Percentiles rank a stretch among this genome's conserved stretches.
Conservation (phyloP, 1,284 basidiomycete genomes). For the Cryptococcus sp. region DNA sequence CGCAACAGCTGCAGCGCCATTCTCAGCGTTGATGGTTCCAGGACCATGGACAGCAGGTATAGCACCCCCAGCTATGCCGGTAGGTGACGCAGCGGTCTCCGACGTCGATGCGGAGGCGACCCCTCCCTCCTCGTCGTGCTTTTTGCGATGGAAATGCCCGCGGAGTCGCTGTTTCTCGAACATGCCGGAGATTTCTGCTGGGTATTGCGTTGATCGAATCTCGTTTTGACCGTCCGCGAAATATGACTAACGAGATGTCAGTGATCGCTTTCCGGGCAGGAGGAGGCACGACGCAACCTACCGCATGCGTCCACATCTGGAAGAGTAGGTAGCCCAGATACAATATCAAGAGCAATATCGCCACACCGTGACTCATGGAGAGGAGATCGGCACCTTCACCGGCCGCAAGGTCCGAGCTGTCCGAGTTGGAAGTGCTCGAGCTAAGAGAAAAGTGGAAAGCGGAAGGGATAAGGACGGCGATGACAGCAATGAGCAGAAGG, state of each 20-base stretch:
- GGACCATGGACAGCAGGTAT: slow-evolving; percentile 15
- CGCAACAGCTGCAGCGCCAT: slow-evolving; percentile 3
- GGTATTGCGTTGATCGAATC: slow-evolving; percentile 43
- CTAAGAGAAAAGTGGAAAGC: slow-evolving; percentile 56
- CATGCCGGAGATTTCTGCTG: slow-evolving; percentile 35
- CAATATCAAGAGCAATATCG: slow-evolving; percentile 72
- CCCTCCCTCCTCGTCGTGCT: slow-evolving; percentile 31
- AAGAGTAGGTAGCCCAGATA: slow-evolving; percentile 76
- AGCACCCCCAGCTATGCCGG: slow-evolving; percentile 3
- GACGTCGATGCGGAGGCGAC: slow-evolving; percentile 11
- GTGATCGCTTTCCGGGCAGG: too few relatives aligned
- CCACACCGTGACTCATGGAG: slow-evolving; percentile 73
- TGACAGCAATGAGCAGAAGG: slow-evolving; percentile 57
- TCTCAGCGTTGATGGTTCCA: slow-evolving; percentile 11
- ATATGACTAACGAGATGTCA: slow-evolving; percentile 60
- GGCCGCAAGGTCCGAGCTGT: slow-evolving; percentile 22
- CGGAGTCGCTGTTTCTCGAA: slow-evolving; percentile 19
- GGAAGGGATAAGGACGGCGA: slow-evolving; percentile 56
- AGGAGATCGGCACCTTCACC: slow-evolving; percentile 62
- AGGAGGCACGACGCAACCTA: slow-evolving; percentile 14
- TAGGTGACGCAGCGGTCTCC: slow-evolving; percentile 1
- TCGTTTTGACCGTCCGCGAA: slow-evolving; percentile 50
- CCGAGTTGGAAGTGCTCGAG: slow-evolving; percentile 27
- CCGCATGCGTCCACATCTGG: slow-evolving; percentile 80
- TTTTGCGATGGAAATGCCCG: slow-evolving; percentile 27